These are phyloP conservation scores for Arthroderma sp. DNA, from an alignment of 2,329 filamentous ascomycete genomes.

Conservation along the genomic window DNA sequence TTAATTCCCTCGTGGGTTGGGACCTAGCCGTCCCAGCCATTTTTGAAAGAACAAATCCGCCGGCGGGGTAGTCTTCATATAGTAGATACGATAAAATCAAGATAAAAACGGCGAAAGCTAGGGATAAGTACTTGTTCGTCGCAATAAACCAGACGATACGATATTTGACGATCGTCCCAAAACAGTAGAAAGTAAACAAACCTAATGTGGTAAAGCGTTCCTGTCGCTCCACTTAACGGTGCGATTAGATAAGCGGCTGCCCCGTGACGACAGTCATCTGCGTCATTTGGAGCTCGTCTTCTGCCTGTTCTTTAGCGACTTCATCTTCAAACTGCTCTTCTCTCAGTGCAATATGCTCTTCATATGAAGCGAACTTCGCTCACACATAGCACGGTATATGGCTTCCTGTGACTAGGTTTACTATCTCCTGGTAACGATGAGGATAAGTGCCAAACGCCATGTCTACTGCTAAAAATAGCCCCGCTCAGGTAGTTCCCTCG, in stretches of 20 bases:
- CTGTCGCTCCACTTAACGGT: neutral
- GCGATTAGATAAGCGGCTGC: too few species aligned
- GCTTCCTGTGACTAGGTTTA: too few species aligned
- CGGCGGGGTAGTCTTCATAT: neutral
- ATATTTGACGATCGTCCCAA: slow-evolving; percentile 1
- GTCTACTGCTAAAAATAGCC: slow-evolving; percentile 21
- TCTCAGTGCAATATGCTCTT: neutral
- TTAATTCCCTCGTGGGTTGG: slow-evolving; percentile 27
- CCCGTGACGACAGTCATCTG: too few species aligned
- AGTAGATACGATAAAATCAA: neutral
- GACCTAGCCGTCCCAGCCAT: slow-evolving; percentile 10
- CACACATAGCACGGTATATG: too few species aligned
- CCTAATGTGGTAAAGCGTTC: neutral
- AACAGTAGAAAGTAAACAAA: slow-evolving; percentile 12
- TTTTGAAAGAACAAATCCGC: neutral
- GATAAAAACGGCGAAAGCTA: neutral
- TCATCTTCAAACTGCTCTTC: neutral
- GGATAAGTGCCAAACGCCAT: slow-evolving; percentile 15
- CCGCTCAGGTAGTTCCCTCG: slow-evolving; percentile 53
- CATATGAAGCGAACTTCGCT: neutral
- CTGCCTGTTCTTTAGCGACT: neutral
- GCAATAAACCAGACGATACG: too few species aligned
- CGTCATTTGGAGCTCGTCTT: too few species aligned
- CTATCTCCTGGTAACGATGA: neutral
- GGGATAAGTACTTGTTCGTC: too few species aligned